Conservation (phyloP, 306 rosid species). For the Prunus campanulata region DNA sequence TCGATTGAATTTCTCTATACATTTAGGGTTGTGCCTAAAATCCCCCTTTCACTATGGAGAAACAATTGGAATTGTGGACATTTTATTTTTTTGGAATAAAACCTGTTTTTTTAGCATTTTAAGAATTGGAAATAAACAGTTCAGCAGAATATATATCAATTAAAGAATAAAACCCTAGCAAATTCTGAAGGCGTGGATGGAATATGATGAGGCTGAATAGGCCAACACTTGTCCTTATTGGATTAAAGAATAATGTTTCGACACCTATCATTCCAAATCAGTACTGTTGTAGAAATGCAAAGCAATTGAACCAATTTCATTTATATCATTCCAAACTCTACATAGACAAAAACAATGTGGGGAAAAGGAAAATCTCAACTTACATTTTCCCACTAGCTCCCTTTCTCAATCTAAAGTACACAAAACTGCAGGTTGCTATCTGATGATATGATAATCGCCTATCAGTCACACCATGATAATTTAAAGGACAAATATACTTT, state of each 20-base stretch:
- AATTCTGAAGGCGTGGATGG: background rate
- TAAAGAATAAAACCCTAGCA: background rate
- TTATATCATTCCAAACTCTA: background rate
- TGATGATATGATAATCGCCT: background rate
- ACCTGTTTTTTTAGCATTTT: too few species aligned
- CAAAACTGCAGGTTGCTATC: background rate
- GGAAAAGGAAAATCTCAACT: background rate
- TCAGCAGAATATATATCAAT: background rate
- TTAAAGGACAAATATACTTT: background rate
- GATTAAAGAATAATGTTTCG: background rate
- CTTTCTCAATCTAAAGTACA: background rate
- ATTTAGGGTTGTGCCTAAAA: too few species aligned
- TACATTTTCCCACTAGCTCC: background rate
- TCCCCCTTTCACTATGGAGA: background rate
- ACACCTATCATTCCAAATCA: background rate
- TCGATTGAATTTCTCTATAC: background rate
- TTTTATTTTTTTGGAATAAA: too few species aligned
- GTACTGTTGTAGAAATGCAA: background rate
- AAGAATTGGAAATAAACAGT: background rate
- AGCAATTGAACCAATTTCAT: background rate
- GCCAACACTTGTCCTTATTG: background rate
- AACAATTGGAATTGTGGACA: background rate
- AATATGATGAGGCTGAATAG: background rate
- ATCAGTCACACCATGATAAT: background rate
- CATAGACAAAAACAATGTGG: background rate